Evolutionary conservation across 345 rosid species (phyloP).

Genomic region (Populus deltoides): DNA sequence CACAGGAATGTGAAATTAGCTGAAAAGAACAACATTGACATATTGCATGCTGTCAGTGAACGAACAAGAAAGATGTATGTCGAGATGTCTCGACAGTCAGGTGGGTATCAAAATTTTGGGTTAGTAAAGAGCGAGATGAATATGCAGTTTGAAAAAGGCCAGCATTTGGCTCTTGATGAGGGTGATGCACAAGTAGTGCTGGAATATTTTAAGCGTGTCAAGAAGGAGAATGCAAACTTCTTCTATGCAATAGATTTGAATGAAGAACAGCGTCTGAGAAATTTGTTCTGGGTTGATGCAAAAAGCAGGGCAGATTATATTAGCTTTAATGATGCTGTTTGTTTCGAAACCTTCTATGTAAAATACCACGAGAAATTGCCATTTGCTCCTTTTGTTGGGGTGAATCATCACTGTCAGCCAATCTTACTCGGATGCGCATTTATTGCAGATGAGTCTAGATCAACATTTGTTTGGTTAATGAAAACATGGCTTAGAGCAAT

Average conservation of each 20-base stretch:
- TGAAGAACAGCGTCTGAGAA: constrained; percentile 25
- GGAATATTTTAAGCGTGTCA: constrained; percentile 20
- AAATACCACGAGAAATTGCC: constrained; percentile 28
- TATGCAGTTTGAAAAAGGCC: constrained; percentile 29
- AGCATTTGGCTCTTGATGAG: constrained; percentile 25
- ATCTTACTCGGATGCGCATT: constrained; percentile 28
- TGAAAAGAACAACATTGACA: constrained; percentile 37
- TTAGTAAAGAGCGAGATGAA: constrained; percentile 6
- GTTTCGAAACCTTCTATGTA: constrained; percentile 28
- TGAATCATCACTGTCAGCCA: constrained; percentile 30
- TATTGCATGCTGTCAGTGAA: constrained; percentile 40
- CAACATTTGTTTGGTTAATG: constrained; percentile 23
- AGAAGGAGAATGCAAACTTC: constrained; percentile 27
- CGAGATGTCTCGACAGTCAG: constrained; percentile 36
- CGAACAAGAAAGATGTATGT: constrained; percentile 42
- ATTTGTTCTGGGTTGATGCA: constrained; percentile 26
- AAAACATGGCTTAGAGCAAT: constrained; percentile 32
- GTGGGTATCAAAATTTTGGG: constrained; percentile 10
- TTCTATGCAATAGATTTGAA: constrained; percentile 30
- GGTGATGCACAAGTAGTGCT: constrained; percentile 33
- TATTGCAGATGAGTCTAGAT: constrained; percentile 18
- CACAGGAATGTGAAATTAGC: constrained; percentile 36
- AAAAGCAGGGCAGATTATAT: constrained; percentile 24
- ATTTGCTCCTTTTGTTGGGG: constrained; percentile 26
- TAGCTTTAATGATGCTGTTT: constrained; percentile 26